Conservation (phyloP, 179 eudicot species). For the Gypsophila paniculata region DNA sequence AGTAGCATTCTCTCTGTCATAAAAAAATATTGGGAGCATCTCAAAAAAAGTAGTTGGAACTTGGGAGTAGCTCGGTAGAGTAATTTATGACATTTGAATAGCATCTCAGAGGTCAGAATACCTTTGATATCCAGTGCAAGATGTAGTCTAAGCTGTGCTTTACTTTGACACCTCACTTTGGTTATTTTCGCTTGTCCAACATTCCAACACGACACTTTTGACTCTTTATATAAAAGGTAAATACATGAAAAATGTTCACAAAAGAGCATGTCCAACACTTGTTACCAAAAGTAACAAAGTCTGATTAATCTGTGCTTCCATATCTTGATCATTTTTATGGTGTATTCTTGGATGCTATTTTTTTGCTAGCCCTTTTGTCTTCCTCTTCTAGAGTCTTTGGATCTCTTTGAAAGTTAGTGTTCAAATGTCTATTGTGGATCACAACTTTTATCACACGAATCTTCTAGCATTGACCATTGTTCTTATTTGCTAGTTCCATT, state of each 20-base stretch:
- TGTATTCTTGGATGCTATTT: neutral
- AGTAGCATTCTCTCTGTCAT: slow-evolving; percentile 3
- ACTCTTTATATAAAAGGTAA: too few relatives aligned
- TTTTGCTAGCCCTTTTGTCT: neutral
- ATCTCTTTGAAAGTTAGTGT: neutral
- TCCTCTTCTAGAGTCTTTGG: neutral
- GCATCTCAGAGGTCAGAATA: too few relatives aligned
- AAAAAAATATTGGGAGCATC: neutral
- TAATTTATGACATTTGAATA: neutral
- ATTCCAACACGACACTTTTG: neutral
- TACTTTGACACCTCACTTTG: neutral
- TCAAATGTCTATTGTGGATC: neutral
- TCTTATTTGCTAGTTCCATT: neutral
- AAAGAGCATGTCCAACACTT: neutral
- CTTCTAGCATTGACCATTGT: neutral
- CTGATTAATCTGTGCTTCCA: neutral
- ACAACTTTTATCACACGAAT: neutral
- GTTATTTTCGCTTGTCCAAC: neutral
- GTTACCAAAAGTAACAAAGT: neutral
- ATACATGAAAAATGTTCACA: neutral
- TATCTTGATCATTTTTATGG: neutral
- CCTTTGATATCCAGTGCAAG: neutral
- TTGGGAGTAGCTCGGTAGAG: neutral
- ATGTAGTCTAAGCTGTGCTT: neutral
- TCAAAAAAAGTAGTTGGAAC: neutral